Percentiles rank a stretch among this genome's conserved stretches.
Evolutionary conservation across 73 alveolate species (phyloP).

Genomic region (Uronychia setigera): DNA sequence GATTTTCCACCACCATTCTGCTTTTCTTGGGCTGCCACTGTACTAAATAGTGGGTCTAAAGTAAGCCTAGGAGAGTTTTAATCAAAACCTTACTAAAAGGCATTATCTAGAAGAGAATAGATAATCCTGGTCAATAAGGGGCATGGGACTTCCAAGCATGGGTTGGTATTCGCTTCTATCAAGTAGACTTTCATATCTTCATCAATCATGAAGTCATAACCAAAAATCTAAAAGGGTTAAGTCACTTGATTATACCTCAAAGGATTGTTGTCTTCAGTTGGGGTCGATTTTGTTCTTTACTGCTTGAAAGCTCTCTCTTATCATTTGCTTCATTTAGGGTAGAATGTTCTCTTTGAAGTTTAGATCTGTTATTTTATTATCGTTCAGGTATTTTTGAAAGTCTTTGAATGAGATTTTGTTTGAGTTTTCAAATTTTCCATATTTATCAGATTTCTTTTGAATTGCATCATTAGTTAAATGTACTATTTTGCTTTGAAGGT

Average conservation of each 20-base stretch:
- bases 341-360: slow-evolving; percentile 68
- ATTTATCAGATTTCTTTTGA: slow-evolving; percentile 77
- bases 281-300: slow-evolving; percentile 72
- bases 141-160: slow-evolving; percentile 76
- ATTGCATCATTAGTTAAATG: slow-evolving; percentile 90
- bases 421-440: slow-evolving; percentile 83
- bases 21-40: too few relatives aligned
- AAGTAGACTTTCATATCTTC: slow-evolving; percentile 68
- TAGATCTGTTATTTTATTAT: slow-evolving; percentile 44
- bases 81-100: slow-evolving; percentile 71
- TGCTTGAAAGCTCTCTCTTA: slow-evolving; percentile 69
- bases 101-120: slow-evolving; percentile 76
- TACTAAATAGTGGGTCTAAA: neutral
- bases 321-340: slow-evolving; percentile 65
- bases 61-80: neutral
- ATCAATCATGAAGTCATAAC: slow-evolving; percentile 84
- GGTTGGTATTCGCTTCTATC: slow-evolving; percentile 81
- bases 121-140: slow-evolving; percentile 71
- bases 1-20: too few relatives aligned
- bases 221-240: slow-evolving; percentile 44
- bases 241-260: slow-evolving; percentile 51
- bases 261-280: slow-evolving; percentile 62
- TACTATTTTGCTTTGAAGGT: slow-evolving; percentile 50
- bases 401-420: slow-evolving; percentile 81
- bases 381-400: slow-evolving; percentile 68